Conservation (phyloP, 2,329 filamentous ascomycete genomes). For the Xylariaceae sp. region DNA sequence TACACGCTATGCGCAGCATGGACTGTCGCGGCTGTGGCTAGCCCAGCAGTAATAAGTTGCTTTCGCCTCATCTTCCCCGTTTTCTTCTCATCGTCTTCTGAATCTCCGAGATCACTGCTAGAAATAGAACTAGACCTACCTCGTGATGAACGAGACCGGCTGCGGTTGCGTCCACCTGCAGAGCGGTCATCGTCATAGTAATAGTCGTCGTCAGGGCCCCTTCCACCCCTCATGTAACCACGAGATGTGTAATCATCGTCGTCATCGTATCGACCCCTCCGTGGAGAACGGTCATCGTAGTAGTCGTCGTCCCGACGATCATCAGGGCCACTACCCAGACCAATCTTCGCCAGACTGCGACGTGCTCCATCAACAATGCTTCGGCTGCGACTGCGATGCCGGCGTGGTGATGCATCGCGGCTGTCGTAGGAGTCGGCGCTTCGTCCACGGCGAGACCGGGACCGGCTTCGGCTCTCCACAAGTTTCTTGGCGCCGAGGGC, state of each 20-base stretch:
- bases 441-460: slow-evolving; percentile 48
- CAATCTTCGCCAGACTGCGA: slow-evolving; percentile 57
- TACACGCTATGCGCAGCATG: slow-evolving; percentile 57
- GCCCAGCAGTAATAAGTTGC: slow-evolving; percentile 52
- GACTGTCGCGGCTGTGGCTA: slow-evolving; percentile 56
- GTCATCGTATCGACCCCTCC: slow-evolving; percentile 32
- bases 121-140: slow-evolving; percentile 45
- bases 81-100: slow-evolving; percentile 51
- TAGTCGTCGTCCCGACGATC: slow-evolving; percentile 41
- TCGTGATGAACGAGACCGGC: slow-evolving; percentile 35
- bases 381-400: slow-evolving; percentile 53
- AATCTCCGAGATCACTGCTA: slow-evolving; percentile 53
- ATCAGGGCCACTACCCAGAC: slow-evolving; percentile 48
- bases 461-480: slow-evolving; percentile 41
- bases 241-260: slow-evolving; percentile 26
- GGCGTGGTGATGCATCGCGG: slow-evolving; percentile 37
- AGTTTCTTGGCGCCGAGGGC: slow-evolving; percentile 60
- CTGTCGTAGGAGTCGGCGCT: slow-evolving; percentile 44
- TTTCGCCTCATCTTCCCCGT: slow-evolving; percentile 59
- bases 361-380: slow-evolving; percentile 62
- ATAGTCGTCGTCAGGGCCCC: slow-evolving; percentile 28
- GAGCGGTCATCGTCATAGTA: slow-evolving; percentile 46
- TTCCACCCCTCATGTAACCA: slow-evolving; percentile 32
- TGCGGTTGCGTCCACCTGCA: slow-evolving; percentile 31
- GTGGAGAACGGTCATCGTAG: slow-evolving; percentile 34